Base-by-base conservation (phyloP, 495 filamentous ascomycete species). In the Tuber calosporum region DNA sequence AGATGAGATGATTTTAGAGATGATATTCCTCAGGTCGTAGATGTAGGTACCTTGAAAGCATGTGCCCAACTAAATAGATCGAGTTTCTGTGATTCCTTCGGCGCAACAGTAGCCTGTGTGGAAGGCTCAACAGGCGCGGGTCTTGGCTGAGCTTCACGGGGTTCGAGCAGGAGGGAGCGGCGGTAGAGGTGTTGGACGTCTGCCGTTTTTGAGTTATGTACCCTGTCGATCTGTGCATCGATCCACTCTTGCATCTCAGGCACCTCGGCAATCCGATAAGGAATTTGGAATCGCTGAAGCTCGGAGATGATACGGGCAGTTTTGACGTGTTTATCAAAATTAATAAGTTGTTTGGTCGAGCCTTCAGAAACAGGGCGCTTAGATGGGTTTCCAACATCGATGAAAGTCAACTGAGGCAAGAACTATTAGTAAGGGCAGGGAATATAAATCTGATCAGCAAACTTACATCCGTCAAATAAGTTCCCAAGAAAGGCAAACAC, bases 301-400 rank as follows among this genome's bases (percentile, higher is more conserved):
- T 98, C 94, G 72, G 93, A 92, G 81, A 99, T 96, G 81, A 97
- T 94, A 79, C 91, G 92, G 11, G 96, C 94, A 4, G 94, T 97
- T 81, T 93, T 92, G 81, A 90, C 90, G 81, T 98, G 92, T 84
- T 98, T 99, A 86, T 98, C 95, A 75, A 97, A 99, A 83, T 99
- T 99, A 86, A 99, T 94, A 26, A 97, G 83, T 82, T 72, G 85
- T 79, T 73, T 88, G 78, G 81, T 83, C 78, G 75, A 85, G 80
- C 84, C 82, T 9, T 83, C 74, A 11, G 88, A 87, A 7, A 90
- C 84, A 71, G 89, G 87, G 76, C 90, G 89, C 41, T 86, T 92
- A 9, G 91, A 88, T 68, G 91, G 91, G 83, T 99, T 99, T 73
- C 96, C 96, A 74, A 92, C 92, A 81, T 99, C 94, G 34, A 97